Evolutionary conservation across 2,329 filamentous ascomycete species (phyloP).

Genomic region (Pyrenophora seminiperda): DNA sequence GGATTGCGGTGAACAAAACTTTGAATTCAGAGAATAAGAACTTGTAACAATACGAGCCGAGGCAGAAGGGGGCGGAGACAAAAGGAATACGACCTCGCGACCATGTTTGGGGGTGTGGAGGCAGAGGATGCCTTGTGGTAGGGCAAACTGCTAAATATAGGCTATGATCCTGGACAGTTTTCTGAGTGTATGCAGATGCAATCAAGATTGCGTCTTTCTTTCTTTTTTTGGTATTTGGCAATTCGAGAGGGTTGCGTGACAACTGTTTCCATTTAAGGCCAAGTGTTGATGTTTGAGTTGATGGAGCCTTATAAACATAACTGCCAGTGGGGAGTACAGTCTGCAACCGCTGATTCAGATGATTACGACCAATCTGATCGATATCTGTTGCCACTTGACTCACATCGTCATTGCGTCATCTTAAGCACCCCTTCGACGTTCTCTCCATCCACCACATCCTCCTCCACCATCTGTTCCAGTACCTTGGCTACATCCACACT

Average conservation of each 20-base stretch:
- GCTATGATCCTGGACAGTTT: not conserved
- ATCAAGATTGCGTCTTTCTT: not conserved
- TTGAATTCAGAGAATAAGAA: not conserved
- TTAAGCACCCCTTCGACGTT: conserved; percentile 29
- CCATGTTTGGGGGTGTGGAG: not conserved
- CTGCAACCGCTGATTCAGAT: too few relatives aligned
- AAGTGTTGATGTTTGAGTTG: too few relatives aligned
- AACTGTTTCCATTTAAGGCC: too few relatives aligned
- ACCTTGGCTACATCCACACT: conserved; percentile 51
- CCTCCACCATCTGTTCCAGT: conserved; percentile 59
- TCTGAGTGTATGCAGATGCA: not conserved
- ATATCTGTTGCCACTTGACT: not conserved
- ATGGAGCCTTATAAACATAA: not conserved
- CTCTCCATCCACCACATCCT: conserved; percentile 52
- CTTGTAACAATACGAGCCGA: not conserved
- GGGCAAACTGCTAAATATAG: not conserved
- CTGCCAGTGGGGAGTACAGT: too few relatives aligned
- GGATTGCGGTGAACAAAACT: conserved; percentile 61
- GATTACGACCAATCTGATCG: too few relatives aligned
- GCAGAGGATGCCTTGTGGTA: not conserved
- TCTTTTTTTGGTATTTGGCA: not conserved
- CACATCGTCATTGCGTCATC: conserved; percentile 2
- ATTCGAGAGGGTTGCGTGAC: too few relatives aligned
- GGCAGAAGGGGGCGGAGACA: not conserved
- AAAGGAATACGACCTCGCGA: not conserved